Evolutionary conservation across 306 rosid genomes (phyloP).

Genomic region (Morella rubra): DNA sequence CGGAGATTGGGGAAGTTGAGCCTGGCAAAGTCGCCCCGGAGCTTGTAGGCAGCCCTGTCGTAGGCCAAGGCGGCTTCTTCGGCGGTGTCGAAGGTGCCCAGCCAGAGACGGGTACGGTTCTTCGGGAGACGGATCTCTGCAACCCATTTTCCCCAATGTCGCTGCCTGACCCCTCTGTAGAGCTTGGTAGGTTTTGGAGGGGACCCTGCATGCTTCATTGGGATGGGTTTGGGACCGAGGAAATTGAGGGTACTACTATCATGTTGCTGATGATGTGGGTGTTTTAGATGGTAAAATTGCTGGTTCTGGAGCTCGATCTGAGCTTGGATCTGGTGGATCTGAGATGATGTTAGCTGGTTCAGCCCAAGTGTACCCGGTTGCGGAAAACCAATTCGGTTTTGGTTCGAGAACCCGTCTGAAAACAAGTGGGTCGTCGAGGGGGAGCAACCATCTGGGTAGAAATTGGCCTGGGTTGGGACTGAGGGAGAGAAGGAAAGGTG

Average conservation of each 20-base stretch:
- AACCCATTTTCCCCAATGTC: constrained; percentile 99
- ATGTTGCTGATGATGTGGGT: not conserved
- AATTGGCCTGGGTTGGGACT: constrained; percentile 34
- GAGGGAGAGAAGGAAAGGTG: constrained; percentile 29
- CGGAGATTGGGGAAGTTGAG: constrained; percentile 85
- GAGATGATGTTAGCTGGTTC: constrained; percentile 60
- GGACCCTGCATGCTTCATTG: constrained; percentile 67
- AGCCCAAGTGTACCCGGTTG: constrained; percentile 56
- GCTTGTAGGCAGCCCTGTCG: constrained; percentile 92
- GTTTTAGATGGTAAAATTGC: not conserved
- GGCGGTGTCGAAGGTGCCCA: constrained; percentile 94
- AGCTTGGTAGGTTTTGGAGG: constrained; percentile 77
- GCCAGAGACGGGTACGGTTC: constrained; percentile 95
- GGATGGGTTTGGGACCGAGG: constrained; percentile 56
- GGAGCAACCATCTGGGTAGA: constrained; percentile 37
- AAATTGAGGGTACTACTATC: constrained; percentile 26
- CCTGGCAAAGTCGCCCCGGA: constrained; percentile 90
- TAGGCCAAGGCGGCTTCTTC: constrained; percentile 99
- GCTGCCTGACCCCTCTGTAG: constrained; percentile 88
- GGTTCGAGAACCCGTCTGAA: constrained; percentile 45
- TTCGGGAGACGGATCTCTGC: constrained; percentile 96
- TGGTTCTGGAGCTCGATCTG: constrained; percentile 54
- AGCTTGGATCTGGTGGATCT: constrained; percentile 76
- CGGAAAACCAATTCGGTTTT: constrained; percentile 40
- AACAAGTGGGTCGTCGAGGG: constrained; percentile 42